Percentiles rank a stretch among this genome's conserved stretches.
Evolutionary conservation across 495 filamentous ascomycete genomes (phyloP).

Genomic region (Penicillium parvum): DNA sequence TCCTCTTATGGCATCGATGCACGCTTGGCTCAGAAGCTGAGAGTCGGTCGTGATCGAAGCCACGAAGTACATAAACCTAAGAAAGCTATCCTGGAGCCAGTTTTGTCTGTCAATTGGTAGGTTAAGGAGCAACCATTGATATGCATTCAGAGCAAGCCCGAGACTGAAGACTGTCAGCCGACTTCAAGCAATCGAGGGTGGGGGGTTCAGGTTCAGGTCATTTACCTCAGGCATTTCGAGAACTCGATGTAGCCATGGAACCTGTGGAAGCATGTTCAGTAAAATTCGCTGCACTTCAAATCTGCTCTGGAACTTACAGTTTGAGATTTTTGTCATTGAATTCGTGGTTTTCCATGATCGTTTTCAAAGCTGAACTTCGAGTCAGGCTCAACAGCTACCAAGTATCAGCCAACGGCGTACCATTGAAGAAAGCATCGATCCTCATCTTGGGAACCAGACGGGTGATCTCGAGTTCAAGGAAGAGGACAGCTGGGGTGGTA

Average conservation of each 20-base stretch:
- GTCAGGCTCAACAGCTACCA: neutral
- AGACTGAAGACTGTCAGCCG: neutral
- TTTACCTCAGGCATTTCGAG: conserved; percentile 1
- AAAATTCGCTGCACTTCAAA: neutral
- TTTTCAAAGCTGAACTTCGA: neutral
- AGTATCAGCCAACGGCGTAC: neutral
- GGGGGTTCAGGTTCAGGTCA: no score
- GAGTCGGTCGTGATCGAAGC: conserved; percentile 23
- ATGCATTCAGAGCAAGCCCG: conserved; percentile 31
- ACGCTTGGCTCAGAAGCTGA: conserved; percentile 16
- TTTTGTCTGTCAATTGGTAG: conserved; percentile 36
- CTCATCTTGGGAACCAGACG: neutral
- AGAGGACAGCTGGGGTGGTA: conserved; percentile 56
- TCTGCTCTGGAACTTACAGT: neutral
- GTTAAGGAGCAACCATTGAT: conserved; percentile 55
- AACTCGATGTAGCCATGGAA: neutral
- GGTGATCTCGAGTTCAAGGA: conserved; percentile 23
- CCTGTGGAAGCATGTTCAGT: neutral
- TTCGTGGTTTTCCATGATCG: neutral
- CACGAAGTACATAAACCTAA: conserved; percentile 59
- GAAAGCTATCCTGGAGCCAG: conserved; percentile 61
- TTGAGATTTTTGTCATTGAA: neutral
- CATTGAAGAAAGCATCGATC: neutral
- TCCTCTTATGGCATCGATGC: conserved; percentile 27
- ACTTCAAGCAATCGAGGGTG: neutral